phyloP scores from a whole-genome alignment of 2,329 filamentous ascomycete species.

The Tolypocladium amazonense region DNA sequence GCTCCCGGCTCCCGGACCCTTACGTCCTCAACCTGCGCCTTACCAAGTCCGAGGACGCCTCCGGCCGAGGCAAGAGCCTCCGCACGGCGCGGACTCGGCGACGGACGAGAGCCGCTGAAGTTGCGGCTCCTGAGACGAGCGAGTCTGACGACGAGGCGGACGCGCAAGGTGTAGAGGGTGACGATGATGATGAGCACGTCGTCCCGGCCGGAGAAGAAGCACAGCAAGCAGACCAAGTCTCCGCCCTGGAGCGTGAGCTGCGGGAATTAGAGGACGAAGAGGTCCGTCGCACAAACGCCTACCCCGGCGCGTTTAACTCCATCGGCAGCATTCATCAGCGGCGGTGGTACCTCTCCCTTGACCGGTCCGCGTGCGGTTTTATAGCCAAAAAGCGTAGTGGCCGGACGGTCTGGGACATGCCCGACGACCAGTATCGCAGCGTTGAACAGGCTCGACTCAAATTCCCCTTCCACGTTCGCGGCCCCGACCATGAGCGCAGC shows the following conservation, averaged over 20 bases:
- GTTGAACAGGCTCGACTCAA: slow-evolving; percentile 16
- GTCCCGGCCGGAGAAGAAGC: slow-evolving; percentile 9
- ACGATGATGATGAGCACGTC: slow-evolving; percentile 7
- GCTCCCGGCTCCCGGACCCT: slow-evolving; percentile 37
- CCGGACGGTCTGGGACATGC: slow-evolving; percentile 5
- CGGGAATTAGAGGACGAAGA: slow-evolving; percentile 39
- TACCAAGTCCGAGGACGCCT: slow-evolving; percentile 30
- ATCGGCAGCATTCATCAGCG: slow-evolving; percentile 59
- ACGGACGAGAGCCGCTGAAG: not conserved
- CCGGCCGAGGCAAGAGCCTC: slow-evolving; percentile 14
- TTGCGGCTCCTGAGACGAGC: slow-evolving; percentile 13
- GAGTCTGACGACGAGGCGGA: slow-evolving; percentile 8
- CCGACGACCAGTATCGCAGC: not conserved
- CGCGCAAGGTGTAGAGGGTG: not conserved
- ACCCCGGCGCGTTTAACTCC: slow-evolving; percentile 52
- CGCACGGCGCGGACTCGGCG: not conserved
- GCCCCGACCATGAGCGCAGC: slow-evolving; percentile 52
- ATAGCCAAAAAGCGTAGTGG: slow-evolving; percentile 17
- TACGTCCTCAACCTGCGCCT: slow-evolving; percentile 48
- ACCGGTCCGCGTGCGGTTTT: slow-evolving; percentile 50
- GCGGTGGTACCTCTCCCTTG: slow-evolving; percentile 55
- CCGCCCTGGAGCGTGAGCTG: slow-evolving; percentile 28
- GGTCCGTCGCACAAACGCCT: slow-evolving; percentile 52
- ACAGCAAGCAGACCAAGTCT: slow-evolving; percentile 8
- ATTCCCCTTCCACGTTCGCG: slow-evolving; percentile 52